phyloP scores from a whole-genome alignment of 1,284 basidiomycete genomes.

The Trichosporon ovoides region DNA sequence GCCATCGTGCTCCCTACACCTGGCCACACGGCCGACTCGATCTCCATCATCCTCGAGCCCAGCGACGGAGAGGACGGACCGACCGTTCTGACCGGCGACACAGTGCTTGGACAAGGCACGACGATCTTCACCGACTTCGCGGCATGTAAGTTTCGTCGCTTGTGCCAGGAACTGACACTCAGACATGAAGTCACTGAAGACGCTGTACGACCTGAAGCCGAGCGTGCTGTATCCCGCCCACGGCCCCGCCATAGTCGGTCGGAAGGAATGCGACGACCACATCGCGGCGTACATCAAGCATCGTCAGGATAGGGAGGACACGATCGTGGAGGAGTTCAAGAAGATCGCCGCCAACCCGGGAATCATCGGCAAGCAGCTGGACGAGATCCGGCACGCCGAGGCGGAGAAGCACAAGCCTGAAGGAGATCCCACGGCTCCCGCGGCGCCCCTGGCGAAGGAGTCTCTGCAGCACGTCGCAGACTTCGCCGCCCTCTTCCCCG shows the following conservation, averaged over 20 bases:
- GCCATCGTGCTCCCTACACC: constrained; percentile 75
- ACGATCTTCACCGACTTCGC: constrained; percentile 82
- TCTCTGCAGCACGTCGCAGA: background rate
- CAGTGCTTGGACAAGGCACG: constrained; percentile 83
- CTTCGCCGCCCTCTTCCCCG: constrained; percentile 8
- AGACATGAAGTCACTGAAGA: constrained; percentile 42
- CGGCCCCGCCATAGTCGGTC: constrained; percentile 60
- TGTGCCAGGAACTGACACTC: constrained; percentile 13
- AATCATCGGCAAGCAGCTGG: constrained; percentile 16
- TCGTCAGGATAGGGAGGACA: constrained; percentile 71
- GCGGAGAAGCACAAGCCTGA: constrained; percentile 10
- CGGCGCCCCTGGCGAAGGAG: constrained; percentile 2
- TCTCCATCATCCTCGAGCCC: constrained; percentile 62
- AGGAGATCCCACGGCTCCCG: background rate
- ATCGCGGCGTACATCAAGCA: constrained; percentile 74
- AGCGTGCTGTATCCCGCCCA: constrained; percentile 75
- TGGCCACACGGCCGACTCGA: constrained; percentile 84
- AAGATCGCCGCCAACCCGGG: constrained; percentile 9
- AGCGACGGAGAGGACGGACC: constrained; percentile 44
- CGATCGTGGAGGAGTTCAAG: constrained; percentile 53
- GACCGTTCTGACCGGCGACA: constrained; percentile 82
- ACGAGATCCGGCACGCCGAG: constrained; percentile 15
- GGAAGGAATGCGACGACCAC: constrained; percentile 44
- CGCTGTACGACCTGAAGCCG: constrained; percentile 39
- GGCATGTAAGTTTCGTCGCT: constrained; percentile 54